These are phyloP conservation scores for Chionographis japonica DNA, from an alignment of 106 monocot species.

Conservation along the genomic window DNA sequence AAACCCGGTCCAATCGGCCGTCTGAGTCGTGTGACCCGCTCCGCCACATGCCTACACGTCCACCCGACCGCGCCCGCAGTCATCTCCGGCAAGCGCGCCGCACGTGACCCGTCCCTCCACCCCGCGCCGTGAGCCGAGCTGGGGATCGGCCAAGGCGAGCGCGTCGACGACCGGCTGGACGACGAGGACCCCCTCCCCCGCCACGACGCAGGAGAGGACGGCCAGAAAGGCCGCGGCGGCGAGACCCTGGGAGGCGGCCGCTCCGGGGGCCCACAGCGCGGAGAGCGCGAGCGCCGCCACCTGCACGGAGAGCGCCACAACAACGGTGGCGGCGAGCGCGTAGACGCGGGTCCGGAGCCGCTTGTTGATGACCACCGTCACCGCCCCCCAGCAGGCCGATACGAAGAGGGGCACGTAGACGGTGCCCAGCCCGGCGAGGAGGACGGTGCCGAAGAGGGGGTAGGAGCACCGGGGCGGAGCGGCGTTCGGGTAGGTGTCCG, in stretches of 20 bases:
- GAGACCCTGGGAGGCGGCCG: conserved; percentile 17
- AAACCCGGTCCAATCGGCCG: no score
- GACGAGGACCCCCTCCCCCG: conserved; percentile 47
- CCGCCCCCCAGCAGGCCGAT: conserved; percentile 30
- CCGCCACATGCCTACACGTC: no score
- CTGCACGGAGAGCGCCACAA: conserved; percentile 30
- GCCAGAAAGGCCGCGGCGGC: conserved; percentile 13
- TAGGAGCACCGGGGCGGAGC: conserved; percentile 14
- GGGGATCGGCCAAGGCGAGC: conserved; percentile 14
- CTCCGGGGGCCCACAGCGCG: conserved; percentile 27
- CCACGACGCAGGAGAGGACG: conserved; percentile 21
- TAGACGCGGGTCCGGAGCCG: conserved; percentile 26
- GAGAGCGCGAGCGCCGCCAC: conserved; percentile 23
- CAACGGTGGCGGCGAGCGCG: conserved; percentile 24
- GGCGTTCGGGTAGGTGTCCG: not conserved
- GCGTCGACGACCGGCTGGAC: conserved; percentile 45
- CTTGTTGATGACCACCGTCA: conserved; percentile 41
- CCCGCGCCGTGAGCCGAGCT: no score
- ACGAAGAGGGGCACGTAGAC: conserved; percentile 43
- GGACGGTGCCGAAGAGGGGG: conserved; percentile 31
- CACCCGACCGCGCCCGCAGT: not conserved
- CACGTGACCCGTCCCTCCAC: not conserved
- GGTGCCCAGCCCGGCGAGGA: conserved; percentile 22
- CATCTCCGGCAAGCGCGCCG: no score
- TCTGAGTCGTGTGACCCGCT: no score